A percentile compares a stretch with the other conserved stretches of the same genome.
These are phyloP conservation scores for Meyerozyma smithsonii DNA, from an alignment of 1,139 yeast species.

Conservation along the genomic window DNA sequence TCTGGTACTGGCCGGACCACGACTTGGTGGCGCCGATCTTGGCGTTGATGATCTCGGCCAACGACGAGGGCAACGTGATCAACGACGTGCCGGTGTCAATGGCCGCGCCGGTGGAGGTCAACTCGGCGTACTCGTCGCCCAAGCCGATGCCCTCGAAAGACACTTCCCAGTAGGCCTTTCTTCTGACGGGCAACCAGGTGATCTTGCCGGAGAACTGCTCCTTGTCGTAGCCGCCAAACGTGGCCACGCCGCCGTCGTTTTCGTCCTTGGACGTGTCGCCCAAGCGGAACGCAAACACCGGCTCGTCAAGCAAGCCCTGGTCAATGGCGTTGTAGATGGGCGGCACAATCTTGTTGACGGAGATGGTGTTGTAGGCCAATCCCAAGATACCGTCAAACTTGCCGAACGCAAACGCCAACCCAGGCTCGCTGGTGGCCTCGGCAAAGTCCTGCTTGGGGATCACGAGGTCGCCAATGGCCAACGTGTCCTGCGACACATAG, in stretches of 20 bases:
- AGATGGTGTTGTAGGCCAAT: slow-evolving; percentile 84
- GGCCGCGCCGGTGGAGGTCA: slow-evolving; percentile 88
- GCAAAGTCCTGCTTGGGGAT: slow-evolving; percentile 91
- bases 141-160: slow-evolving; percentile 82
- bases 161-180: slow-evolving; percentile 99
- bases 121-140: slow-evolving; percentile 85
- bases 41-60: slow-evolving; percentile 91
- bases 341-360: slow-evolving; percentile 85
- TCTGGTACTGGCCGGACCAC: slow-evolving; percentile 94
- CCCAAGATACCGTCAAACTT: slow-evolving; percentile 97
- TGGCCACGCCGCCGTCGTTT: slow-evolving; percentile 81
- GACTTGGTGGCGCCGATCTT: slow-evolving; percentile 96
- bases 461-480: slow-evolving; percentile 75
- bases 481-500: slow-evolving; percentile 77
- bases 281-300: slow-evolving; percentile 84
- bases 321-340: slow-evolving; percentile 88
- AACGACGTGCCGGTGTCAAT: slow-evolving; percentile 97
- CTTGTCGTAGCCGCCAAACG: slow-evolving; percentile 90
- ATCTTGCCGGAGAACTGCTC: slow-evolving; percentile 72
- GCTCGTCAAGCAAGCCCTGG: slow-evolving; percentile 73
- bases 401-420: slow-evolving; percentile 96
- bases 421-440: slow-evolving; percentile 96
- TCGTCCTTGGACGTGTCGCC: slow-evolving; percentile 68
- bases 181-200: slow-evolving; percentile 94
- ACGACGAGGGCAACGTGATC: slow-evolving; percentile 87